Evolutionary conservation across 352 stramenopile genomes (phyloP).

Genomic region (Phytophthora constricta): DNA sequence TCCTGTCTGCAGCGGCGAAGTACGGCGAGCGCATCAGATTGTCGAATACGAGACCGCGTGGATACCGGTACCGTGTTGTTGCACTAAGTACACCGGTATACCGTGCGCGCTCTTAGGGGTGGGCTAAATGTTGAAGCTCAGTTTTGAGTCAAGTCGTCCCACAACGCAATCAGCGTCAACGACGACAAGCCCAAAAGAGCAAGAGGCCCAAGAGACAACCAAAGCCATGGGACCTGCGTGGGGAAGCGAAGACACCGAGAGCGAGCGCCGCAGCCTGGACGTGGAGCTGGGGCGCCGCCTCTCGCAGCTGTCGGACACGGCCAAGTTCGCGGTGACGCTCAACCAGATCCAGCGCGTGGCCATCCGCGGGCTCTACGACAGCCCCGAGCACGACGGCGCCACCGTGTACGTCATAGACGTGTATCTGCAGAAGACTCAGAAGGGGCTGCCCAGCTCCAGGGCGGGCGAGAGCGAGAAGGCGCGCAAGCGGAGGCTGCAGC

Average conservation of each 20-base stretch:
- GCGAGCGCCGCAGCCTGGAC: conserved; percentile 25
- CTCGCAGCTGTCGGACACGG: conserved; percentile 56
- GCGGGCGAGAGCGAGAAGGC: conserved; percentile 23
- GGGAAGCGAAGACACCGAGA: neutral
- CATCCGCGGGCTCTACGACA: conserved; percentile 45
- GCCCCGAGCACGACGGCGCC: conserved; percentile 41
- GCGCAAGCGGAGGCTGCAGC: conserved; percentile 27
- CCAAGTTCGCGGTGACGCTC: conserved; percentile 55
- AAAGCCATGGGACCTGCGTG: neutral
- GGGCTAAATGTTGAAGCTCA: neutral
- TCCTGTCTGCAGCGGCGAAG: neutral
- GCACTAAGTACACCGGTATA: too few species aligned
- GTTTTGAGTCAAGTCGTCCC: neutral
- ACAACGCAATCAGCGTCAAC: neutral
- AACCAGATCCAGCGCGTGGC: conserved; percentile 69
- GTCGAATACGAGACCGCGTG: neutral
- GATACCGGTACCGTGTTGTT: neutral
- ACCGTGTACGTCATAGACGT: conserved; percentile 66
- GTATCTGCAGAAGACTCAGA: conserved; percentile 47
- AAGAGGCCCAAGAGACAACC: neutral
- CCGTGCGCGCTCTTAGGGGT: too few species aligned
- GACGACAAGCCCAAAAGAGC: too few species aligned
- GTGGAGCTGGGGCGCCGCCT: conserved; percentile 34
- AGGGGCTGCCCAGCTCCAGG: conserved; percentile 46
- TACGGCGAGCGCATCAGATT: neutral